Conservation (phyloP, 2,329 filamentous ascomycete species). For the Metarhizium anisopliae region DNA sequence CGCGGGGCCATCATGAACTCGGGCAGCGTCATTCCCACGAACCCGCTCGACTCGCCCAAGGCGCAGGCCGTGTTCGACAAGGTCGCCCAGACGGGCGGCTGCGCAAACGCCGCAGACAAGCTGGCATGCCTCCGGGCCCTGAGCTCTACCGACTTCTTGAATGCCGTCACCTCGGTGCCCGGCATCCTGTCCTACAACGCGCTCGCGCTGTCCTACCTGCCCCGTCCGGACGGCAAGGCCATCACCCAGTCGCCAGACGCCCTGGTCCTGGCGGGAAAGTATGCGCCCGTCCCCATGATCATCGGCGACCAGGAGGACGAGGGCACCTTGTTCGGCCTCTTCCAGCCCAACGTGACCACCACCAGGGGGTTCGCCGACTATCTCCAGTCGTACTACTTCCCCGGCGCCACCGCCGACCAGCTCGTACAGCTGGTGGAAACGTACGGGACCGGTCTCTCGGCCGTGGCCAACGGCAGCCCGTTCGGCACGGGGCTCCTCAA, state of each 20-base stretch:
- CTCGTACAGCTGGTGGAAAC: slow-evolving; percentile 41
- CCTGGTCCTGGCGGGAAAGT: slow-evolving; percentile 36
- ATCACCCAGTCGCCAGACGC: slow-evolving; percentile 45
- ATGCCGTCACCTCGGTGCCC: slow-evolving; percentile 49
- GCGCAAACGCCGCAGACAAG: slow-evolving; percentile 44
- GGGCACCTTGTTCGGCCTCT: slow-evolving; percentile 53
- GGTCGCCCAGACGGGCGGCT: slow-evolving; percentile 53
- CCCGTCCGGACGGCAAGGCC: slow-evolving; percentile 48
- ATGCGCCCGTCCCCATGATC: slow-evolving; percentile 52
- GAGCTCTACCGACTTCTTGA: neutral
- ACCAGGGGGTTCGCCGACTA: slow-evolving; percentile 44
- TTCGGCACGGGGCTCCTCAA: slow-evolving; percentile 49
- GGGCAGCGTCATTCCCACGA: slow-evolving; percentile 52
- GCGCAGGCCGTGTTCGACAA: slow-evolving; percentile 56
- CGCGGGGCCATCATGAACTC: slow-evolving; percentile 72
- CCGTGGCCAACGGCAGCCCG: slow-evolving; percentile 39
- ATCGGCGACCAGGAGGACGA: slow-evolving; percentile 58
- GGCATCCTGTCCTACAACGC: slow-evolving; percentile 46
- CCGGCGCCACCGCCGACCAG: slow-evolving; percentile 23
- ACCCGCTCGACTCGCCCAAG: slow-evolving; percentile 56
- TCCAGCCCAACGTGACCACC: slow-evolving; percentile 49
- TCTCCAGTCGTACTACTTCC: slow-evolving; percentile 37
- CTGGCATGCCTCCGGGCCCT: slow-evolving; percentile 57
- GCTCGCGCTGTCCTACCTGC: slow-evolving; percentile 52
- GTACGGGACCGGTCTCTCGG: slow-evolving; percentile 39